phyloP scores from a whole-genome alignment of 2,329 filamentous ascomycete species.

The Monosporascus sp. region DNA sequence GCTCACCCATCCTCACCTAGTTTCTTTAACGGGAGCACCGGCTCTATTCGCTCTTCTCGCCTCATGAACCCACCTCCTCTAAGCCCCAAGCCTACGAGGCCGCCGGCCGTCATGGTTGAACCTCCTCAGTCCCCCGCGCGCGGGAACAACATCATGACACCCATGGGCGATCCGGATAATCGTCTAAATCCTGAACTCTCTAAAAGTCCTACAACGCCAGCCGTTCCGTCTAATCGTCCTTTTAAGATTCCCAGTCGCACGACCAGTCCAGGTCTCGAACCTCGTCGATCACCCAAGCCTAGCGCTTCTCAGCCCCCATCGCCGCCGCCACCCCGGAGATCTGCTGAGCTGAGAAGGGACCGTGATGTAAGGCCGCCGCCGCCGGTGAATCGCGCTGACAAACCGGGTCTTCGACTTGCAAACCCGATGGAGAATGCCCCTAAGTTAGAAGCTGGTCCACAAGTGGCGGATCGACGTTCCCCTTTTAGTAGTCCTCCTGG shows the following conservation, averaged over 20 bases:
- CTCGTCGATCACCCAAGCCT: slow-evolving; percentile 42
- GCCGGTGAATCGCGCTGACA: slow-evolving; percentile 74
- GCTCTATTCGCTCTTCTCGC: slow-evolving; percentile 36
- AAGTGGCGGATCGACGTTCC: slow-evolving; percentile 50
- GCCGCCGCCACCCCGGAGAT: slow-evolving; percentile 58
- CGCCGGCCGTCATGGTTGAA: slow-evolving; percentile 63
- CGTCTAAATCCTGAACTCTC: slow-evolving; percentile 41
- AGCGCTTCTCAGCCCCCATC: slow-evolving; percentile 50
- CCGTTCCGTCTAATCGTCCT: slow-evolving; percentile 33
- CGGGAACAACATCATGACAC: slow-evolving; percentile 27
- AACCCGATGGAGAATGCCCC: slow-evolving; percentile 20
- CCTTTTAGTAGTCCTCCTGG: slow-evolving; percentile 84
- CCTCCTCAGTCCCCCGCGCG: slow-evolving; percentile 67
- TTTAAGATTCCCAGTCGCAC: slow-evolving; percentile 52
- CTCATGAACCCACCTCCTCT: slow-evolving; percentile 37
- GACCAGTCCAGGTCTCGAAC: slow-evolving; percentile 45
- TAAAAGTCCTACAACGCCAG: slow-evolving; percentile 35
- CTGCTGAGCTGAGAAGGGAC: slow-evolving; percentile 51
- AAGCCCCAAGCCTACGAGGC: slow-evolving; percentile 38
- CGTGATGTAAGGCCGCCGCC: slow-evolving; percentile 38
- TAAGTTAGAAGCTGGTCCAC: slow-evolving; percentile 28
- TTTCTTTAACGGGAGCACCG: not conserved
- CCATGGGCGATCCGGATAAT: slow-evolving; percentile 36
- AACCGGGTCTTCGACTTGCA: slow-evolving; percentile 59
- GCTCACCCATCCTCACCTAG: slow-evolving; percentile 32